Conservation (phyloP, 139 green algal genomes). For the Diplosphaera chodatii region DNA sequence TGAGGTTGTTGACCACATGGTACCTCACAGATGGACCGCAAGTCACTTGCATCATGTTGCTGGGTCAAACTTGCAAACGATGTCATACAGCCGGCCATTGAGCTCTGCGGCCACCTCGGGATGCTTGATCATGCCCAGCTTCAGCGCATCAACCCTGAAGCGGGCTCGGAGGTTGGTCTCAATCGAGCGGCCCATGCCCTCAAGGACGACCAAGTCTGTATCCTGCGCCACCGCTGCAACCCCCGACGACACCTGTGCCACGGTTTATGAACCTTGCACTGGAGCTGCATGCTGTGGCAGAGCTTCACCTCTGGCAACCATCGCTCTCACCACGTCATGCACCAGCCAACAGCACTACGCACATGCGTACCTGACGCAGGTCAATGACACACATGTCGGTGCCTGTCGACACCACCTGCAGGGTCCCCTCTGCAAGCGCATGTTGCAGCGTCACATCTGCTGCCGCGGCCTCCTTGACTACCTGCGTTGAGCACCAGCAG, state of each 20-base stretch:
- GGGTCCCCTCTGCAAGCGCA: slow-evolving; percentile 2
- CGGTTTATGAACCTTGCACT: too few relatives aligned
- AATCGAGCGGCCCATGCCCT: slow-evolving; percentile 87
- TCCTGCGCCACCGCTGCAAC: slow-evolving; percentile 51
- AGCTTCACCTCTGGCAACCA: too few relatives aligned
- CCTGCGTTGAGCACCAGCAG: too few relatives aligned
- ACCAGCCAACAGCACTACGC: too few relatives aligned
- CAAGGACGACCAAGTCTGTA: slow-evolving; percentile 81
- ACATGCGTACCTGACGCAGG: slow-evolving; percentile 46
- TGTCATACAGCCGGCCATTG: slow-evolving; percentile 71
- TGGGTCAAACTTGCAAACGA: slow-evolving; percentile 72
- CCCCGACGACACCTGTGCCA: slow-evolving; percentile 66
- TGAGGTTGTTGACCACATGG: too few relatives aligned
- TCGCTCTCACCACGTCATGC: too few relatives aligned
- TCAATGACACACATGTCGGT: slow-evolving; percentile 85
- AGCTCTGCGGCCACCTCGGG: slow-evolving; percentile 75
- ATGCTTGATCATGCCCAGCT: slow-evolving; percentile 81
- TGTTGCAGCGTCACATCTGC: slow-evolving; percentile 8
- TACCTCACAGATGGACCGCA: too few relatives aligned
- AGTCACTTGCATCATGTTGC: too few relatives aligned
- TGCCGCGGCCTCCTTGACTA: slow-evolving; percentile 36
- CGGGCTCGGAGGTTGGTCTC: slow-evolving; percentile 84
- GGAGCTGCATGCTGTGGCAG: too few relatives aligned
- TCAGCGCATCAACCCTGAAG: slow-evolving; percentile 51
- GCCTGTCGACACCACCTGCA: slow-evolving; percentile 67